These are phyloP conservation scores for Phanerochaete carnosa DNA, from an alignment of 768 basidiomycete species.

Conservation along the genomic window DNA sequence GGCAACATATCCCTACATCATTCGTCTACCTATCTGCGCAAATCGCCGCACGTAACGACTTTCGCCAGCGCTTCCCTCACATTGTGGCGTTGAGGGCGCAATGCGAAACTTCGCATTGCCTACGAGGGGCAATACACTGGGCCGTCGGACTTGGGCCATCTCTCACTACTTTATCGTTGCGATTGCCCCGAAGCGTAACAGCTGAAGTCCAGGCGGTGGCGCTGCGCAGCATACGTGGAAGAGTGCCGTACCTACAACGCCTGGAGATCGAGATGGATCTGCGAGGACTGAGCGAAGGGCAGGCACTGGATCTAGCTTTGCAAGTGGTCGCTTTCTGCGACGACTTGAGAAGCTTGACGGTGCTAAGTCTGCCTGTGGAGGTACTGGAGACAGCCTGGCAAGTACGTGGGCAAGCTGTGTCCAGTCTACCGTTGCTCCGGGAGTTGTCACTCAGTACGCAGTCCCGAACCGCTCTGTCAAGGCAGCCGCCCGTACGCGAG, in stretches of 20 bases:
- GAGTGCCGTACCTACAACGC: slow-evolving; percentile 1
- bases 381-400: slow-evolving; percentile 1
- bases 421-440: neutral
- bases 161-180: neutral
- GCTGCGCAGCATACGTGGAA: neutral
- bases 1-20: neutral
- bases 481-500: neutral
- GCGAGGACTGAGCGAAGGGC: neutral
- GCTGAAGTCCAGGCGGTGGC: neutral
- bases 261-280: neutral
- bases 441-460: neutral
- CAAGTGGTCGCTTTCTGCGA: neutral
- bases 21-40: neutral
- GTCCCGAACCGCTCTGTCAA: neutral
- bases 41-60: neutral
- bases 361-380: slow-evolving; percentile 2
- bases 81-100: slow-evolving; percentile 6
- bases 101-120: neutral
- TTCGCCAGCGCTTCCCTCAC: neutral
- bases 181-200: neutral
- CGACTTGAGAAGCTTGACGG: neutral
- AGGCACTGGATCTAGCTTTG: slow-evolving; percentile 5
- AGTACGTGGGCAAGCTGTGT: neutral
- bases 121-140: neutral
- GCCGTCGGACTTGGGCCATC: neutral